A percentile compares a stretch with the other conserved stretches of the same genome.
These are phyloP conservation scores for Fusarium sp. DNA, from an alignment of 2,329 filamentous ascomycete genomes.

Conservation along the genomic window DNA sequence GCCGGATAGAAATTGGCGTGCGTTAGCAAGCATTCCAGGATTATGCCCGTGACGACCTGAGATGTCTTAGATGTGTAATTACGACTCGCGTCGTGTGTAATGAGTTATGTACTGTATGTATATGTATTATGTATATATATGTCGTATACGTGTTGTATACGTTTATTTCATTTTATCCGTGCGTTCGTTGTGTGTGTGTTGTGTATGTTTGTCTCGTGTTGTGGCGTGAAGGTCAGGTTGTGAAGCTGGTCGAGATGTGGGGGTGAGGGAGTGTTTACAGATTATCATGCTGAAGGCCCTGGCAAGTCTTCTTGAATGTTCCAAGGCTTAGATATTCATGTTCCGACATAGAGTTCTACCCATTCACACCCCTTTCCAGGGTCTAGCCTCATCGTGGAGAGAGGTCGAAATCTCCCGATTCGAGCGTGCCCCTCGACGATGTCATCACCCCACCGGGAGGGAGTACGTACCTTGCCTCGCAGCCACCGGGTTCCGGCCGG, in stretches of 20 bases:
- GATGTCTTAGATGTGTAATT: constrained; percentile 45
- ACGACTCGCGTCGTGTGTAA: constrained; percentile 44
- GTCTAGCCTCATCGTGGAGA: neutral
- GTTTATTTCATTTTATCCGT: constrained; percentile 31
- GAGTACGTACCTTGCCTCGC: constrained; percentile 36
- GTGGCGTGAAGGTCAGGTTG: constrained; percentile 13
- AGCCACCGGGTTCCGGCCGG: neutral
- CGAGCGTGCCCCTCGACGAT: constrained; percentile 31
- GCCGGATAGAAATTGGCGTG: constrained; percentile 46
- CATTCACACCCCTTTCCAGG: neutral
- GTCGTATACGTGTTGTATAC: constrained; percentile 33
- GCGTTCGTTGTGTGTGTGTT: constrained; percentile 16
- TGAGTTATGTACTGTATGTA: constrained; percentile 39
- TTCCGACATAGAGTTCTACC: neutral
- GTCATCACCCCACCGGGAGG: constrained; percentile 29
- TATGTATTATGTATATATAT: constrained; percentile 41
- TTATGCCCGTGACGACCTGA: constrained; percentile 42
- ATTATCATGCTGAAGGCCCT: neutral
- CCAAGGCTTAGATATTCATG: neutral
- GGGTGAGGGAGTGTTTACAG: neutral
- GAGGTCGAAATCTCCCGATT: constrained; percentile 14
- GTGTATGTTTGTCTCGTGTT: constrained; percentile 1
- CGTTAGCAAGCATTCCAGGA: constrained; percentile 45
- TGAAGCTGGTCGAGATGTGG: neutral
- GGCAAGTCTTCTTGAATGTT: neutral